phyloP scores from a whole-genome alignment of 179 eudicot genomes.

The Gypsophila paniculata region DNA sequence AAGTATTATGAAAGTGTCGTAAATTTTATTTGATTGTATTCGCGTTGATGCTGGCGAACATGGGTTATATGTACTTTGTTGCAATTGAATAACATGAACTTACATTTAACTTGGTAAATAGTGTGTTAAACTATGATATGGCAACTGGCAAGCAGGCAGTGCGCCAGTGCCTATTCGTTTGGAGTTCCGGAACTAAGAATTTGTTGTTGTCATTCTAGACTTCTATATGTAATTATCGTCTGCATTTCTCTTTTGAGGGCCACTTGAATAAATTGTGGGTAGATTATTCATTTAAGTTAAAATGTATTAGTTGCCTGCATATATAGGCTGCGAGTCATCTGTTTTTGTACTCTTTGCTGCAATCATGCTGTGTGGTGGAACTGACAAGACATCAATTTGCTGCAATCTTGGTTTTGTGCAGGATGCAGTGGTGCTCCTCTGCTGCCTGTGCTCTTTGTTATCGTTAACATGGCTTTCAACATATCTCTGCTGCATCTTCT shows the following conservation, averaged over 20 bases:
- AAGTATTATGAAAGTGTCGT: neutral
- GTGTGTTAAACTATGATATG: neutral
- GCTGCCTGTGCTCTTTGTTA: constrained; percentile 71
- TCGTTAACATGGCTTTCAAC: constrained; percentile 89
- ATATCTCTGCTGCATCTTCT: constrained; percentile 82
- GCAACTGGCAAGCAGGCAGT: neutral
- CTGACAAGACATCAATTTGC: neutral
- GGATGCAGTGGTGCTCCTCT: constrained; percentile 91
- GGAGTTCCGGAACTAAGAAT: neutral
- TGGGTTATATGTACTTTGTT: neutral
- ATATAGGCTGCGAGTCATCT: neutral
- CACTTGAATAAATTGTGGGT: neutral
- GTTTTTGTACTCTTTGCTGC: neutral
- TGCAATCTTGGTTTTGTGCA: constrained; percentile 32
- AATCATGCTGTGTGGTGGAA: neutral
- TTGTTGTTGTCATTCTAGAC: neutral
- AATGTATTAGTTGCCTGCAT: neutral
- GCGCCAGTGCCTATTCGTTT: neutral
- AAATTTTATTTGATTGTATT: neutral
- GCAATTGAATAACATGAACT: neutral
- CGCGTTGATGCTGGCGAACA: neutral
- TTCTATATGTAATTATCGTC: neutral
- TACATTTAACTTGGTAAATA: neutral
- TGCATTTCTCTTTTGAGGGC: neutral
- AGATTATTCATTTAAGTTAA: neutral